phyloP scores from a whole-genome alignment of 257 asterid species.

The Solanum okadae region DNA sequence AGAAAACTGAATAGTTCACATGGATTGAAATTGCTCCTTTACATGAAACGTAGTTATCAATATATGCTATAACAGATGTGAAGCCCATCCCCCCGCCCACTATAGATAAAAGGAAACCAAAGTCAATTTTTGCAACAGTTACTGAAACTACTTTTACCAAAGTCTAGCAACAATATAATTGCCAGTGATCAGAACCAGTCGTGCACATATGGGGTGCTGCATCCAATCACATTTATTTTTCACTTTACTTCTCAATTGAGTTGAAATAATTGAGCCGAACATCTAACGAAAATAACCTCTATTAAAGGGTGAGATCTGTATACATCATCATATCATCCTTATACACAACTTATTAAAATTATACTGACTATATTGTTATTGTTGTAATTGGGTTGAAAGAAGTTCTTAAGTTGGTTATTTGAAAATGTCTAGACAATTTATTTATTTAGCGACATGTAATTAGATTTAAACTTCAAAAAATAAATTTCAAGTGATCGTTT shows the following conservation, averaged over 20 bases:
- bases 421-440: background rate
- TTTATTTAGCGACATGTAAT: background rate
- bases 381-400: background rate
- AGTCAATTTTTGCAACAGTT: background rate
- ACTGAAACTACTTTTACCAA: background rate
- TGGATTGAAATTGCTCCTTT: background rate
- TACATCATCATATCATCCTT: background rate
- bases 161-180: background rate
- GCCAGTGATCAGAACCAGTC: background rate
- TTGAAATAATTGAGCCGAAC: background rate
- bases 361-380: background rate
- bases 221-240: background rate
- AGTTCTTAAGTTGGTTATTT: background rate
- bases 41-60: background rate
- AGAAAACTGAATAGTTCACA: background rate
- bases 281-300: too few relatives aligned
- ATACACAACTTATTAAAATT: background rate
- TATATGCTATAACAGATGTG: background rate
- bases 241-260: background rate
- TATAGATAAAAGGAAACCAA: background rate
- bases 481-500: background rate
- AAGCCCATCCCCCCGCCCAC: background rate
- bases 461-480: background rate
- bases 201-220: background rate
- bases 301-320: too few relatives aligned